Percentiles rank a stretch among this genome's conserved stretches.
These are phyloP conservation scores for Silybum marianum DNA, from an alignment of 129 eudicot species.

Conservation along the genomic window DNA sequence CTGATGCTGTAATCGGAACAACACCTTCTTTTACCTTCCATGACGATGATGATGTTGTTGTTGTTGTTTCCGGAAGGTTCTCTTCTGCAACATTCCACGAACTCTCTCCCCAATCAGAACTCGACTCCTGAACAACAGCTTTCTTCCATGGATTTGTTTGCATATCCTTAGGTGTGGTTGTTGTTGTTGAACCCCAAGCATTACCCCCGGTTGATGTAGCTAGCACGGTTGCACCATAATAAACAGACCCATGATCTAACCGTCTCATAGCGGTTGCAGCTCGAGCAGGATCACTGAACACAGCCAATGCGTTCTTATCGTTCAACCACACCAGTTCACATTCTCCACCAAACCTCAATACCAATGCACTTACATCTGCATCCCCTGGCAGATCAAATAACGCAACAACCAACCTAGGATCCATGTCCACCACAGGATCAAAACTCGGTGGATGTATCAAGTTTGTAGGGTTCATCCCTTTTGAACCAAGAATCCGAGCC, in stretches of 20 bases:
- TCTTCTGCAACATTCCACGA: constrained; percentile 67
- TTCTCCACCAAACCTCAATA: constrained; percentile 94
- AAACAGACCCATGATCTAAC: constrained; percentile 85
- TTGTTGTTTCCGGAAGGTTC: neutral
- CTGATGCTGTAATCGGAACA: constrained; percentile 39
- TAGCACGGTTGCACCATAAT: constrained; percentile 71
- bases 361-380: constrained; percentile 88
- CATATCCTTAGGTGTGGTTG: neutral
- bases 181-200: constrained; percentile 49
- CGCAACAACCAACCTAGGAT: constrained; percentile 90
- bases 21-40: constrained; percentile 50
- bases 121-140: constrained; percentile 54
- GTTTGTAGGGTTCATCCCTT: constrained; percentile 47
- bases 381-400: constrained; percentile 90
- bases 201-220: constrained; percentile 36
- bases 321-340: constrained; percentile 94
- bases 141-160: constrained; percentile 80
- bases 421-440: constrained; percentile 89
- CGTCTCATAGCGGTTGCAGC: constrained; percentile 99
- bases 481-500: constrained; percentile 70
- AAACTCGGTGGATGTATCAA: constrained; percentile 47
- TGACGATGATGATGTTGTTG: constrained; percentile 20
- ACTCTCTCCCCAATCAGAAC: constrained; percentile 46
- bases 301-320: constrained; percentile 90
- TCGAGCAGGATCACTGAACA: constrained; percentile 86